phyloP scores from a whole-genome alignment of 2,329 filamentous ascomycete genomes.

The Fusarium sp. region DNA sequence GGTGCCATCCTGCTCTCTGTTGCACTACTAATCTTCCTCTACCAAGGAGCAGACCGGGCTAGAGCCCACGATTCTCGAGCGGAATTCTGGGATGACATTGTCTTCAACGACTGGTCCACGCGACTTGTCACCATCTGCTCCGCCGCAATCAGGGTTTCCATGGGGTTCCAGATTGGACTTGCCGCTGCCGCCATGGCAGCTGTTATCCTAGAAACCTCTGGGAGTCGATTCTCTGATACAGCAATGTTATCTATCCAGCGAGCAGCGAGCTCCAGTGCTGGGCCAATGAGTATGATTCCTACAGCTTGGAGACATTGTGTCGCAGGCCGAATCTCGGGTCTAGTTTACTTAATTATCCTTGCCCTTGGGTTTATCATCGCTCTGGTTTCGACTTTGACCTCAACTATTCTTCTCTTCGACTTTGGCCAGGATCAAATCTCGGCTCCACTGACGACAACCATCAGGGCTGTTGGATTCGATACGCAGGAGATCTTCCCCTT shows the following conservation, averaged over 20 bases:
- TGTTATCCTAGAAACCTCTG: slow-evolving; percentile 25
- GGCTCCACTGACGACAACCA: neutral
- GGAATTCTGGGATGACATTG: slow-evolving; percentile 17
- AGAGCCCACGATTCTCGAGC: slow-evolving; percentile 1
- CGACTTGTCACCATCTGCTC: slow-evolving; percentile 32
- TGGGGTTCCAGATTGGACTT: slow-evolving; percentile 25
- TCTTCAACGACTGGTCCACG: slow-evolving; percentile 22
- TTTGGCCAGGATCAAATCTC: slow-evolving; percentile 13
- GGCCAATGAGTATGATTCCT: slow-evolving; percentile 11
- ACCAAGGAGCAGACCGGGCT: slow-evolving; percentile 9
- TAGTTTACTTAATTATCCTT: slow-evolving; percentile 7
- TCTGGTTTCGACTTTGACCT: slow-evolving; percentile 16
- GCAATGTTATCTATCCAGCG: slow-evolving; percentile 22
- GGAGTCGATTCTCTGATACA: slow-evolving; percentile 1
- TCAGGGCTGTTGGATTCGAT: slow-evolving; percentile 14
- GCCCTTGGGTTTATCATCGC: neutral
- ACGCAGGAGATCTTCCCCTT: neutral
- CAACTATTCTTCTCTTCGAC: slow-evolving; percentile 34
- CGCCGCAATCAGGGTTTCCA: slow-evolving; percentile 14
- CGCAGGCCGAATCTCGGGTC: neutral
- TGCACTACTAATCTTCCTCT: slow-evolving; percentile 24
- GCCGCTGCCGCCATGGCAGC: slow-evolving; percentile 24
- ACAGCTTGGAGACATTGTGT: slow-evolving; percentile 1
- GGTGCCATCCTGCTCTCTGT: slow-evolving; percentile 11
- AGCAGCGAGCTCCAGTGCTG: slow-evolving; percentile 15